These are phyloP conservation scores for Cymodocea nodosa DNA, from an alignment of 116 monocot species.

Conservation along the genomic window DNA sequence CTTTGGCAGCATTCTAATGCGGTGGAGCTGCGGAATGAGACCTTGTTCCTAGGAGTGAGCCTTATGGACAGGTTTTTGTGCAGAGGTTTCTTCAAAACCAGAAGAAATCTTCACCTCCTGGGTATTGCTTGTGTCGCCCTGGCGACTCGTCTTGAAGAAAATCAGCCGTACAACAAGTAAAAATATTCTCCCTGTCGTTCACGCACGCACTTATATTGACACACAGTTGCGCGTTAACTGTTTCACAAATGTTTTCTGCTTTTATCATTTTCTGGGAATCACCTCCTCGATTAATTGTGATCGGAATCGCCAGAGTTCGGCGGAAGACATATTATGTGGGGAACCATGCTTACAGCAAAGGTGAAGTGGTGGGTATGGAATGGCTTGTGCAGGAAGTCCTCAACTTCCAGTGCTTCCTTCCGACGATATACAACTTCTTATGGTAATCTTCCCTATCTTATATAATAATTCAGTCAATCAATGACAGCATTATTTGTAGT, in stretches of 20 bases:
- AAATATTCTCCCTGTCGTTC: too few relatives aligned
- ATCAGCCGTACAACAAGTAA: slow-evolving; percentile 43
- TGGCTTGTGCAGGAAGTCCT: slow-evolving; percentile 87
- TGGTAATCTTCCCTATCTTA: slow-evolving; percentile 30
- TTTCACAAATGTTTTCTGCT: neutral
- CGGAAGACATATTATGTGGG: slow-evolving; percentile 46
- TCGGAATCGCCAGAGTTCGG: slow-evolving; percentile 28
- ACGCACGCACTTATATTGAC: too few relatives aligned
- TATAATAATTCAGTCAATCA: too few relatives aligned
- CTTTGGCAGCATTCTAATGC: slow-evolving; percentile 41
- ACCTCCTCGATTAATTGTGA: neutral
- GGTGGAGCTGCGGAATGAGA: slow-evolving; percentile 51
- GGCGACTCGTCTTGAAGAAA: slow-evolving; percentile 83
- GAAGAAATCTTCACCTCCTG: slow-evolving; percentile 54
- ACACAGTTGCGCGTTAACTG: too few relatives aligned
- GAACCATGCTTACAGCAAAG: slow-evolving; percentile 37
- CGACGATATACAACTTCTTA: slow-evolving; percentile 73
- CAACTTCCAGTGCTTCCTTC: slow-evolving; percentile 58
- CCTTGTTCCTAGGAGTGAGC: slow-evolving; percentile 71
- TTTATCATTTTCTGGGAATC: neutral
- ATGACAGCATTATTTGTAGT: too few relatives aligned
- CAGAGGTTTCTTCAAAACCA: slow-evolving; percentile 53
- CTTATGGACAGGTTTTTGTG: slow-evolving; percentile 73
- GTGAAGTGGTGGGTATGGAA: slow-evolving; percentile 92
- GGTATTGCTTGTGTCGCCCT: slow-evolving; percentile 74